Base-by-base conservation (phyloP, 1,284 basidiomycete species). In the Cystobasidiaceae sp. region DNA sequence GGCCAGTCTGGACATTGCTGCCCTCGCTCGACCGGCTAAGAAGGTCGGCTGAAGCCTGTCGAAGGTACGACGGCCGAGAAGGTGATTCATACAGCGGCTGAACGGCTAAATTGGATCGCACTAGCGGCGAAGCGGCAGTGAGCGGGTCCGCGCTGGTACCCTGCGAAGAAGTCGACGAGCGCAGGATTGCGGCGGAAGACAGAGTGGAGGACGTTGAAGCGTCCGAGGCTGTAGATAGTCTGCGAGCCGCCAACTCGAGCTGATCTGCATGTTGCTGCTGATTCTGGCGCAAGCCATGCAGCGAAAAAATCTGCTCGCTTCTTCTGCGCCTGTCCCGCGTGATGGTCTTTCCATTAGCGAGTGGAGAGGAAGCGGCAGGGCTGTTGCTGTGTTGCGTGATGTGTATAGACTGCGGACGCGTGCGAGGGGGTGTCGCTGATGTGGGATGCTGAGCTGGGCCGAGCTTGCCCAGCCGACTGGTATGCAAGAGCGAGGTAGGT, bases 141-240 rank as follows among this genome's bases (percentile, higher is more conserved):
- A 56, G 25, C 11, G 54, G 54, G 45, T 56, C 54, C 13, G 54
- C 54, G 21, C 54, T 56, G 7, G 54, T 56, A 8, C 54, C 54
- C 27, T 56, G 39, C 21, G 54, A 56, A 4, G 39, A 56, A 9
- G 54, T 56, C 9, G 54, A 56, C 30, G 54, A 56, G 21, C 54
- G 37, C 7, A 56, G 39, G n/a, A n/a, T n/a, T n/a, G n/a, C n/a
- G n/a, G n/a, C n/a, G n/a, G n/a, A n/a, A n/a, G n/a, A n/a, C n/a
- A n/a, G n/a, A n/a, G n/a, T n/a, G n/a, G n/a, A n/a, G n/a, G n/a
- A n/a, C n/a, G n/a, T n/a, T n/a, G n/a, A n/a, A n/a, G n/a, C n/a
- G n/a, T n/a, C n/a, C n/a, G n/a, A n/a, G n/a, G n/a, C n/a, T 1
- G 25, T 27, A 28, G 54, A 56, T 1, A 28, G 32, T 17, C 25